A percentile compares a stretch with the other conserved stretches of the same genome.
These are phyloP conservation scores for Hypoxylon crocopeplum DNA, from an alignment of 495 filamentous ascomycete genomes.

Conservation along the genomic window DNA sequence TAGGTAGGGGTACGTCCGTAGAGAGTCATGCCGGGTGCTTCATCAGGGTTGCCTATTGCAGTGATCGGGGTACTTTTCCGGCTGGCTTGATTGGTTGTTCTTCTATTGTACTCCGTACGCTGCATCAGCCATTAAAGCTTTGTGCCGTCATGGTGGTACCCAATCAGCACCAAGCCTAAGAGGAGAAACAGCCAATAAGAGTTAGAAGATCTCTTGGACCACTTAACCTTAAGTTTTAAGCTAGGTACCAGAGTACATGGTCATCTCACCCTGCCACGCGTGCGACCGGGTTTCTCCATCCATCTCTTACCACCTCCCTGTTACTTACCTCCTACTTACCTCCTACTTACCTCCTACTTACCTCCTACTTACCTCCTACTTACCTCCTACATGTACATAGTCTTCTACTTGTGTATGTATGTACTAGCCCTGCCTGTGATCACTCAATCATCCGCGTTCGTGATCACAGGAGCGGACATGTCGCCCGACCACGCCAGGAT, in stretches of 20 bases:
- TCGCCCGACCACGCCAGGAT: constrained; percentile 6
- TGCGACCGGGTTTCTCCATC: constrained; percentile 14
- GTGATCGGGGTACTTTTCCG: neutral
- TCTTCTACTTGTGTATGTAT: no score
- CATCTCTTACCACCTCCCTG: no score
- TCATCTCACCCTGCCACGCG: constrained; percentile 6
- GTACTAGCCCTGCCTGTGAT: no score
- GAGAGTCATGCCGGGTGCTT: no score
- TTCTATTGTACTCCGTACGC: constrained; percentile 16
- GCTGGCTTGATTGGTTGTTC: constrained; percentile 2
- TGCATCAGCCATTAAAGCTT: neutral
- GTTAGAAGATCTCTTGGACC: neutral
- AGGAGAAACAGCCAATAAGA: constrained; percentile 4
- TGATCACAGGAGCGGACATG: constrained; percentile 21
- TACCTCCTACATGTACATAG: no score
- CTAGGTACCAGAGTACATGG: constrained; percentile 14
- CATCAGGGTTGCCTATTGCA: no score
- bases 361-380: no score
- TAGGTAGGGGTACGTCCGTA: no score
- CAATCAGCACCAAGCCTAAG: constrained; percentile 24
- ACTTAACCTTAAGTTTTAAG: constrained; percentile 17
- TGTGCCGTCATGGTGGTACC: constrained; percentile 39
- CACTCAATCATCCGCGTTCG: constrained; percentile 11
- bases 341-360: neutral
- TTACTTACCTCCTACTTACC: no score